Base-by-base conservation (phyloP, 1,139 yeast genomes). In the Taiozyma sp. region DNA sequence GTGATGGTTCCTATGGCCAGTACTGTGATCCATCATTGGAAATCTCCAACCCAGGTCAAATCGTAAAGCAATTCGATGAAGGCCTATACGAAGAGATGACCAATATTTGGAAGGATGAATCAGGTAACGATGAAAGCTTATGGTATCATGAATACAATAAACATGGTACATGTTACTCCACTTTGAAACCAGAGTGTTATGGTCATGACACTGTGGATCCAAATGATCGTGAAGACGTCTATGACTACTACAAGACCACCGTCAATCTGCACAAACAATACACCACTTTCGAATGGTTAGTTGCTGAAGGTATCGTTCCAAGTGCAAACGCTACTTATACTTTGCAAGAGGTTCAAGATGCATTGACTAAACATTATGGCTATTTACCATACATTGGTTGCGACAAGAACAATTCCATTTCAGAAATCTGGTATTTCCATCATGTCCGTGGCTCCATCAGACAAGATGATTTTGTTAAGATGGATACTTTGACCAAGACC, bases 141-240 rank as follows among this genome's bases (percentile, higher is more conserved):
- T 92, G 98, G 97, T 76, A 81, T 30, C 97, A 92, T 67, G 98
- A 92, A 69, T 92, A 81, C 75, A 91, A 91, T 71, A 92, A 92
- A 68, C 98, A 92, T 64, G 97, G 91, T 8, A 90, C 97, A 1
- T 92, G 97, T 69, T 81, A 91, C 72, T 79, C 81, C 47, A 89
- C 97, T 0, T 73, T 90, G 48, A 76, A 76, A 51, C 89, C 95
- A 7, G 60, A 65, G 3, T 91, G 97, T 65, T 65, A 64, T 34
- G 64, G 70, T 12, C 41, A 19, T 19, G 61, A 57, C 9, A 54
- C 57, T 24, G 30, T 55, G 6, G 41, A 39, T n/a, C 69, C 65
- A 49, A 67, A 68, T 42, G 64, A 73, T 52, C 45, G 43, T 36
- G 76, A 78, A 62, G 83, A 89, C 58, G 89, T 88, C 13, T 84